phyloP scores from a whole-genome alignment of 2,329 filamentous ascomycete genomes.

The Septoria petroselini region DNA sequence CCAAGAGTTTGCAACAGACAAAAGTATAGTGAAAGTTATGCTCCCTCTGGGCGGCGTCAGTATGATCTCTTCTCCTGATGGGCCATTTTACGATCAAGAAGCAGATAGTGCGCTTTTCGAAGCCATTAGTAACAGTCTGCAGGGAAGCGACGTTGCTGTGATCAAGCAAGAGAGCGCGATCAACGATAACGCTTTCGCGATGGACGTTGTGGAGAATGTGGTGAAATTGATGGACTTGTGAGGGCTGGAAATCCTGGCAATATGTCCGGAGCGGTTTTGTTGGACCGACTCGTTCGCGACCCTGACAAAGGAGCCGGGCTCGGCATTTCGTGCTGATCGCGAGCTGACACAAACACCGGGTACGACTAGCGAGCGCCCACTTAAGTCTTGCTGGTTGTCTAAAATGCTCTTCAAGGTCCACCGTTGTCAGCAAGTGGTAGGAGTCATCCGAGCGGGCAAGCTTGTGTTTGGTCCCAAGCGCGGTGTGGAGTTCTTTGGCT shows the following conservation, averaged over 20 bases:
- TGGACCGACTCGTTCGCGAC: neutral
- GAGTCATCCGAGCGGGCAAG: neutral
- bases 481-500: neutral
- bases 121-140: constrained; percentile 50
- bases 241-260: neutral
- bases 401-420: no score
- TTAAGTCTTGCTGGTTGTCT: no score
- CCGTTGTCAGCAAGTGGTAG: no score
- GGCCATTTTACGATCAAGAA: constrained; percentile 52
- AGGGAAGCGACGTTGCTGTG: constrained; percentile 46
- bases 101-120: constrained; percentile 50
- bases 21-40: constrained; percentile 53
- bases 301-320: constrained; percentile 10
- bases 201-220: constrained; percentile 44
- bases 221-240: constrained; percentile 26
- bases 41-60: constrained; percentile 61
- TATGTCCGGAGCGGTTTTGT: constrained; percentile 5
- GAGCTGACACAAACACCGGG: no score
- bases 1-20: constrained; percentile 39
- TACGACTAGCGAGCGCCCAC: no score
- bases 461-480: neutral
- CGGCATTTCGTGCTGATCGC: neutral
- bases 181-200: constrained; percentile 55
- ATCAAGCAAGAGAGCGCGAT: constrained; percentile 53
- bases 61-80: constrained; percentile 54